Evolutionary conservation across 495 filamentous ascomycete genomes (phyloP).

Genomic region (Oidiodendron maius): DNA sequence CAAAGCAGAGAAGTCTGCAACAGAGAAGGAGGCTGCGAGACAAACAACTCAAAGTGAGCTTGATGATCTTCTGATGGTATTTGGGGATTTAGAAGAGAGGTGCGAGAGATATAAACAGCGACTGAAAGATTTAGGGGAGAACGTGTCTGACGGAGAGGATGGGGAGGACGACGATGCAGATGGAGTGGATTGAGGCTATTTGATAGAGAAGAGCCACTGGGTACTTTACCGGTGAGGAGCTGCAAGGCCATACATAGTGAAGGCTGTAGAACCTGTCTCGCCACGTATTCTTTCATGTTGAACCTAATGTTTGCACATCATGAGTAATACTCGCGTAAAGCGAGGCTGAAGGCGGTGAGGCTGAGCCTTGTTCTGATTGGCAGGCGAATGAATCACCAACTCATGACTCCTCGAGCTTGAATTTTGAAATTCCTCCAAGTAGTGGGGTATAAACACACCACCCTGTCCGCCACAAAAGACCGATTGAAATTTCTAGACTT

Average conservation of each 20-base stretch:
- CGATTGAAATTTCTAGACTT: background rate
- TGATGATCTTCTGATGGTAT: constrained; percentile 81
- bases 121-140: constrained; percentile 65
- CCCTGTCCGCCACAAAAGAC: background rate
- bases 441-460: background rate
- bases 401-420: background rate
- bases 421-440: constrained; percentile 1
- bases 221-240: too few relatives aligned
- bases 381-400: too few relatives aligned
- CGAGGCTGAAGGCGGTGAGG: background rate
- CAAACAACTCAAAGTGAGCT: constrained; percentile 61
- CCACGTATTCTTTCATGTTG: too few relatives aligned
- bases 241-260: too few relatives aligned
- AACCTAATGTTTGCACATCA: too few relatives aligned
- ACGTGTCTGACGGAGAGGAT: constrained; percentile 74
- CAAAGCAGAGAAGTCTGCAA: constrained; percentile 27
- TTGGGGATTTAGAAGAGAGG: constrained; percentile 88
- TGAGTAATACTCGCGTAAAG: too few relatives aligned
- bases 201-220: too few relatives aligned
- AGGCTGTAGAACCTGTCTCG: too few relatives aligned
- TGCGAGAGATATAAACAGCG: constrained; percentile 70
- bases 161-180: constrained; percentile 50
- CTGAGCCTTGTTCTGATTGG: background rate
- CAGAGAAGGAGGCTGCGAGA: constrained; percentile 59
- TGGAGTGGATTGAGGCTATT: background rate